These are phyloP conservation scores for Acanthamoeba royreba DNA, from an alignment of 208 protist species.

Conservation along the genomic window DNA sequence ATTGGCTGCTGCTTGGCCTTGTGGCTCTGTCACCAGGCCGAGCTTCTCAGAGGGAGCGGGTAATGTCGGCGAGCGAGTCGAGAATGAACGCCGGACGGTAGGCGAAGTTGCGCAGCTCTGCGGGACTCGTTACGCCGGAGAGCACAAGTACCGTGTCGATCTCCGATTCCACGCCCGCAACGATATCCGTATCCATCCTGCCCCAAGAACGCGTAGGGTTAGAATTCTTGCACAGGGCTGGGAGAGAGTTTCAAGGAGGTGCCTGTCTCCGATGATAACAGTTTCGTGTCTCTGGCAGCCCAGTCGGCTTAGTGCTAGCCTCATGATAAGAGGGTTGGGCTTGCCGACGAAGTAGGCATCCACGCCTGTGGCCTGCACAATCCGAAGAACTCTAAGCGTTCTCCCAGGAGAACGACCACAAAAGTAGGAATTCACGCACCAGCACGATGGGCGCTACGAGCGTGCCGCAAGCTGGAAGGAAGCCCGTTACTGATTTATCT, in stretches of 20 bases:
- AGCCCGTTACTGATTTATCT: neutral
- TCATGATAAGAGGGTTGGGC: slow-evolving; percentile 56
- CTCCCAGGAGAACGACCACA: neutral
- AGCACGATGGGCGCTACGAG: slow-evolving; percentile 46
- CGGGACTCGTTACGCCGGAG: neutral
- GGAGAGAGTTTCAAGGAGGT: neutral
- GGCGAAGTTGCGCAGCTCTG: neutral
- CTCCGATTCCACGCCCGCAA: slow-evolving; percentile 49
- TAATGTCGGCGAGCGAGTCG: neutral
- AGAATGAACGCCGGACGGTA: neutral
- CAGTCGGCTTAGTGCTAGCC: slow-evolving; percentile 8
- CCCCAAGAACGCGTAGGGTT: neutral
- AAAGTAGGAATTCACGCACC: neutral
- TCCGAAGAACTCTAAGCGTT: neutral
- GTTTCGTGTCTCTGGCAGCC: neutral
- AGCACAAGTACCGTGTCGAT: slow-evolving; percentile 45
- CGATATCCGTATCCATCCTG: slow-evolving; percentile 59
- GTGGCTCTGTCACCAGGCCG: too few relatives aligned
- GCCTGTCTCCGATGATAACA: slow-evolving; percentile 28
- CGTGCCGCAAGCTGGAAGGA: neutral
- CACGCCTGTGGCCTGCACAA: neutral
- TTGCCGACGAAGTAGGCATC: slow-evolving; percentile 54
- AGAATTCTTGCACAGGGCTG: neutral
- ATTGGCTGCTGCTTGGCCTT: too few relatives aligned
- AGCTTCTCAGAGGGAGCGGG: neutral